phyloP scores from a whole-genome alignment of 139 green algal genomes.

The Haematococcus lacustris region DNA sequence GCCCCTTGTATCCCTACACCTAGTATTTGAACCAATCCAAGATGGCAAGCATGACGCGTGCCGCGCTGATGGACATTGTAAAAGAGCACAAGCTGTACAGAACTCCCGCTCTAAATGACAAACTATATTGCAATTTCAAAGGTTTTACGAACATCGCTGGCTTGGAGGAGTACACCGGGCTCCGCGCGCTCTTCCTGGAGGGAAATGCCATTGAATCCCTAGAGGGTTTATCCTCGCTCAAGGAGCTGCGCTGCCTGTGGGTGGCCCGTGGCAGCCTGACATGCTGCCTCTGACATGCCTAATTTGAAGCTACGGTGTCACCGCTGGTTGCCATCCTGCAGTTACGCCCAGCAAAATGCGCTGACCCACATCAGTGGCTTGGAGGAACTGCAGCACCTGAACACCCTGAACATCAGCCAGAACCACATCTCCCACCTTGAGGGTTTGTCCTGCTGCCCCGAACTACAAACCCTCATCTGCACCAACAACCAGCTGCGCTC shows the following conservation, averaged over 20 bases:
- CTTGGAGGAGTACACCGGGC: slow-evolving; percentile 67
- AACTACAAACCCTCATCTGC: slow-evolving; percentile 57
- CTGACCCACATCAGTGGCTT: slow-evolving; percentile 41
- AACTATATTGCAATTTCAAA: slow-evolving; percentile 78
- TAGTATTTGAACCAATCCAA: too few species aligned
- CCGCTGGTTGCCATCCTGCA: slow-evolving; percentile 24
- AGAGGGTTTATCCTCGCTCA: slow-evolving; percentile 62
- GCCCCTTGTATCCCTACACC: too few species aligned
- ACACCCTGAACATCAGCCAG: slow-evolving; percentile 77
- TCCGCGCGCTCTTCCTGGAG: slow-evolving; percentile 84
- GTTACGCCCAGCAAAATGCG: slow-evolving; percentile 81
- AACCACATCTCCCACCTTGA: slow-evolving; percentile 62
- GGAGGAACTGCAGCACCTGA: slow-evolving; percentile 46
- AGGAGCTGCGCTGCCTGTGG: slow-evolving; percentile 75
- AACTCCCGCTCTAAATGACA: slow-evolving; percentile 80
- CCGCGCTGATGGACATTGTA: slow-evolving; percentile 52
- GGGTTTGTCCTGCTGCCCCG: slow-evolving; percentile 32
- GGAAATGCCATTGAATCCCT: slow-evolving; percentile 74
- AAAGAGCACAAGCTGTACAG: slow-evolving; percentile 68
- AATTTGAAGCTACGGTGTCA: too few species aligned
- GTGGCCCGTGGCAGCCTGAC: too few species aligned
- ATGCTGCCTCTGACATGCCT: too few species aligned
- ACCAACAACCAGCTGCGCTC: slow-evolving; percentile 56
- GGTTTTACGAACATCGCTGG: slow-evolving; percentile 65
- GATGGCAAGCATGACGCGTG: slow-evolving; percentile 50